These are phyloP conservation scores for Gautieria morchelliformis DNA, from an alignment of 768 basidiomycete species.

Conservation along the genomic window DNA sequence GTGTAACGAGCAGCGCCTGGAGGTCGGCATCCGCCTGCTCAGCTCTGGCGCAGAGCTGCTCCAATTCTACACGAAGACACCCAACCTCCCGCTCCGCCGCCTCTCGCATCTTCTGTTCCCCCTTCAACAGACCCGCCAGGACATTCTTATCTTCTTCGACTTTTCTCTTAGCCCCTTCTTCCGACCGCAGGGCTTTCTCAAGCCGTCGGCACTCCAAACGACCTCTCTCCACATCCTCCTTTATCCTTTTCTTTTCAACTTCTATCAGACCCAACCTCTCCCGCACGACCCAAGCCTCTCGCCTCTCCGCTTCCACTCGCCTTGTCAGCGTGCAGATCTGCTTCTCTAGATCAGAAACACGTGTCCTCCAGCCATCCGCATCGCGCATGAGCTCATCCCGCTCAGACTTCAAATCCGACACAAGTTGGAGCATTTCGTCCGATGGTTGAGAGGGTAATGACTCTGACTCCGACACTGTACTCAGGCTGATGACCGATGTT, in stretches of 20 bases:
- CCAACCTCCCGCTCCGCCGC: constrained; percentile 49
- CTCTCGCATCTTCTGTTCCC: constrained; percentile 31
- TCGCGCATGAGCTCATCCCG: constrained; percentile 84
- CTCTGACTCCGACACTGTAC: constrained; percentile 18
- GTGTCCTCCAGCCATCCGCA: constrained; percentile 75
- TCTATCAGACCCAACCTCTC: constrained; percentile 59
- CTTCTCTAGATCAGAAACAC: constrained; percentile 70
- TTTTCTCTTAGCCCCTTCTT: constrained; percentile 17
- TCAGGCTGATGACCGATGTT: constrained; percentile 40
- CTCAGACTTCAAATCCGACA: constrained; percentile 77
- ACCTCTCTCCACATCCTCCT: constrained; percentile 29
- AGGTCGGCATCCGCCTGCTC: constrained; percentile 17
- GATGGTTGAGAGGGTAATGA: constrained; percentile 31
- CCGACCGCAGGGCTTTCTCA: neutral
- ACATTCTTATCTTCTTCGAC: constrained; percentile 14
- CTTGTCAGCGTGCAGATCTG: constrained; percentile 54
- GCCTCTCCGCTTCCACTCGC: constrained; percentile 66
- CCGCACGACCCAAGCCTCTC: constrained; percentile 78
- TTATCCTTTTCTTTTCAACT: constrained; percentile 40
- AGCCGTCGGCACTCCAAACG: constrained; percentile 25
- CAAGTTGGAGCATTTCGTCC: constrained; percentile 70
- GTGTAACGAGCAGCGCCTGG: constrained; percentile 17
- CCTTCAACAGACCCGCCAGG: constrained; percentile 22
- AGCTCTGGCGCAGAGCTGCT: constrained; percentile 14
- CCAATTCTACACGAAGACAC: constrained; percentile 24